These are phyloP conservation scores for Fraxinus sp. DNA, from an alignment of 305 asterid species.

Conservation along the genomic window DNA sequence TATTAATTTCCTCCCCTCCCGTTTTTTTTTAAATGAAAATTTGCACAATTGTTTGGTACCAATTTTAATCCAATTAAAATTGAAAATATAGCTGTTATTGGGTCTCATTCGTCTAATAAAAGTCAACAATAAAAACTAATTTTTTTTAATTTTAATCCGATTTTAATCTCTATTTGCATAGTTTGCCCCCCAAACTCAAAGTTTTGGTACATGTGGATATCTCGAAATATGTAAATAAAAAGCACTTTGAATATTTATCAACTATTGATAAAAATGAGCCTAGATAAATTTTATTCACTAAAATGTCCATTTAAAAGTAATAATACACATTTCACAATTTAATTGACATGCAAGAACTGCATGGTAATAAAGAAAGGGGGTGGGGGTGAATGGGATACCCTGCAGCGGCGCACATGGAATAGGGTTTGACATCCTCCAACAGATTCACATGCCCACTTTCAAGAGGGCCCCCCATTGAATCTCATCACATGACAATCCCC, in stretches of 20 bases:
- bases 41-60: too few species aligned
- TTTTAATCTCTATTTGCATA: background rate
- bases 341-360: background rate
- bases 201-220: background rate
- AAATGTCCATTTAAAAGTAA: too few species aligned
- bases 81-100: too few species aligned
- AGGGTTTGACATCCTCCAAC: conserved; percentile 54
- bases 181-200: background rate
- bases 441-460: conserved; percentile 48
- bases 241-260: background rate
- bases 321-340: background rate
- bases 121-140: too few species aligned
- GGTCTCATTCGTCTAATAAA: too few species aligned
- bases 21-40: too few species aligned
- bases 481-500: conserved; percentile 43
- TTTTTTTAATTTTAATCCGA: too few species aligned
- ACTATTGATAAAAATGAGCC: background rate
- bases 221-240: too few species aligned
- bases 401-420: conserved; percentile 48
- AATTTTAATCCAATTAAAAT: too few species aligned
- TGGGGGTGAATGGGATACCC: conserved; percentile 22
- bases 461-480: conserved; percentile 38
- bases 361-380: conserved; percentile 10
- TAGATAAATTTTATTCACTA: background rate
- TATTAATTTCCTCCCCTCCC: too few species aligned